Conservation (phyloP, 331 rosid genomes). For the Quercus lobata region DNA sequence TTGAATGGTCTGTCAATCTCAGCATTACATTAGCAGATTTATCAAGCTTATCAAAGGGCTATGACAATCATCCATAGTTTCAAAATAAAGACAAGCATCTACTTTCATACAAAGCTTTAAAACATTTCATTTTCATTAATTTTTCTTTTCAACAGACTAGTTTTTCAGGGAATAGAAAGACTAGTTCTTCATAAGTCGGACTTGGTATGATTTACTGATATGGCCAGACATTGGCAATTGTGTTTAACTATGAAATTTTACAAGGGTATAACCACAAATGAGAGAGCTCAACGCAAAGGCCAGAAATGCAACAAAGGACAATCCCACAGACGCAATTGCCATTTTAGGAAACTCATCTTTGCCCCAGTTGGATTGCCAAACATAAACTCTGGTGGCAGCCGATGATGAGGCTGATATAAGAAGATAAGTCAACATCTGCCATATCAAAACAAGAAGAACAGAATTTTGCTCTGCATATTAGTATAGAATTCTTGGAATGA, state of each 20-base stretch:
- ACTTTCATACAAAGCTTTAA: neutral
- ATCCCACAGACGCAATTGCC: conserved; percentile 64
- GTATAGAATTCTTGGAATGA: neutral
- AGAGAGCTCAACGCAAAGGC: conserved; percentile 67
- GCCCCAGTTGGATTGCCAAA: conserved; percentile 90
- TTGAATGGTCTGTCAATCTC: neutral
- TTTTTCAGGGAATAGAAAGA: neutral
- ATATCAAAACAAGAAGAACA: conserved; percentile 15
- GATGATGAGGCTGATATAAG: conserved; percentile 82
- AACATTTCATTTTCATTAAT: neutral
- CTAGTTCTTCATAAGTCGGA: neutral
- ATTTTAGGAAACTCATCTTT: conserved; percentile 71
- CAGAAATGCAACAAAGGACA: conserved; percentile 72
- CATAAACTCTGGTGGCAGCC: conserved; percentile 75
- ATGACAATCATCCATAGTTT: neutral
- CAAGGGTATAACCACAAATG: conserved; percentile 67
- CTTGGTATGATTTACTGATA: neutral
- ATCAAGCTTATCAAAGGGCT: neutral
- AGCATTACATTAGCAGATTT: neutral
- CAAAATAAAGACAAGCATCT: neutral
- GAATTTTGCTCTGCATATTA: neutral
- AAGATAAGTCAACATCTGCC: conserved; percentile 76
- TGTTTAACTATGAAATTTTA: conserved; percentile 27
- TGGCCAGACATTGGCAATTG: too few species aligned
- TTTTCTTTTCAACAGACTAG: neutral